These are phyloP conservation scores for Cladosporium velox DNA, from an alignment of 2,329 filamentous ascomycete species.

Conservation along the genomic window DNA sequence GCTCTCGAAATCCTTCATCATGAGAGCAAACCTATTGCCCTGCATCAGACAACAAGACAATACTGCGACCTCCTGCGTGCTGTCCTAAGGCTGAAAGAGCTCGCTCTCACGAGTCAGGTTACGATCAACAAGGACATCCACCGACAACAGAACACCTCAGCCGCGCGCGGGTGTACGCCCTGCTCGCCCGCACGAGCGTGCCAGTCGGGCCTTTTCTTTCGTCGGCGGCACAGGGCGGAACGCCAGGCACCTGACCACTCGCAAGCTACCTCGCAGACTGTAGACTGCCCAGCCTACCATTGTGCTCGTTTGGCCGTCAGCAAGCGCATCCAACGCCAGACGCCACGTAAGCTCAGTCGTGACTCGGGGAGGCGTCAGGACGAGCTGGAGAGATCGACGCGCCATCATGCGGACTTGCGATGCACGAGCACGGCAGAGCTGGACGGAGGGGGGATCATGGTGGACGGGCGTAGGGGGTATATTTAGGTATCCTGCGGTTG, in stretches of 20 bases:
- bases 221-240: slow-evolving; percentile 8
- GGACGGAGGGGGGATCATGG: neutral
- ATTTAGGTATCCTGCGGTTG: slow-evolving; percentile 1
- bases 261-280: neutral
- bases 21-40: slow-evolving; percentile 4
- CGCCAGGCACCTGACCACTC: slow-evolving; percentile 18
- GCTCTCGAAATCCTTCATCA: neutral
- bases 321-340: slow-evolving; percentile 2
- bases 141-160: neutral
- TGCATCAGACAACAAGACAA: neutral
- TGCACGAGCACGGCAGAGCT: slow-evolving; percentile 8
- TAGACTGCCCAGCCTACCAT: neutral
- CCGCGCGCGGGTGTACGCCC: slow-evolving; percentile 2
- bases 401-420: slow-evolving; percentile 9
- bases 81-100: neutral
- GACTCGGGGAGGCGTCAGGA: slow-evolving; percentile 3
- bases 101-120: neutral
- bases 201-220: slow-evolving; percentile 18
- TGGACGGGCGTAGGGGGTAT: slow-evolving; percentile 2
- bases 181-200: neutral
- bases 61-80: neutral
- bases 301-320: neutral
- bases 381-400: slow-evolving; percentile 1
- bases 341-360: slow-evolving; percentile 20
- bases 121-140: neutral